A percentile compares a stretch with the other conserved stretches of the same genome.
Conservation (phyloP, 306 rosid species). For the Vigna nakashimae region DNA sequence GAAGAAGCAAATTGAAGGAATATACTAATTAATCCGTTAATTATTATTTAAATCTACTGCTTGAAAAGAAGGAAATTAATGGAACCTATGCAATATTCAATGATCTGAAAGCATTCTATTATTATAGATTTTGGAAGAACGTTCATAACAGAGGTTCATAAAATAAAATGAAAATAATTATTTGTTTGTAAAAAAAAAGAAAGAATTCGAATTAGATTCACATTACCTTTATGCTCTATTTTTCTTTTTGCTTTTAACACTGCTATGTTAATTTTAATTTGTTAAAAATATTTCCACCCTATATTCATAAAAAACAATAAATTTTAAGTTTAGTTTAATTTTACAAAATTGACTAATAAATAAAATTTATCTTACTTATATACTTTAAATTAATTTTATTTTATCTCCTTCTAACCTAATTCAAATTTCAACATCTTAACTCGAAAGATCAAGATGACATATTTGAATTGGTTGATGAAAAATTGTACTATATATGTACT, state of each 20-base stretch:
- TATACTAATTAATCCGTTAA: background rate
- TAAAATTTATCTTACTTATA: too few species aligned
- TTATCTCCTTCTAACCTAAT: too few species aligned
- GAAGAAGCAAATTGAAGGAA: background rate
- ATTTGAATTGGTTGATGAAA: background rate
- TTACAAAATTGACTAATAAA: too few species aligned
- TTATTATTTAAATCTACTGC: too few species aligned
- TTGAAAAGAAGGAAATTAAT: too few species aligned
- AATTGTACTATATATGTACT: too few species aligned
- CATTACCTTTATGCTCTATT: background rate
- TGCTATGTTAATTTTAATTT: background rate
- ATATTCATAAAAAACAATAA: too few species aligned
- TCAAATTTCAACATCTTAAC: background rate
- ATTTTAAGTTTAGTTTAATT: too few species aligned
- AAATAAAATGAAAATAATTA: background rate
- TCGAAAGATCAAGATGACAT: background rate
- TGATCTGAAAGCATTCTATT: background rate
- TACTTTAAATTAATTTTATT: too few species aligned
- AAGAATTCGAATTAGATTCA: conserved; percentile 2
- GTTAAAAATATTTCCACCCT: background rate
- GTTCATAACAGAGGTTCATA: background rate
- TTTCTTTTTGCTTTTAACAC: background rate
- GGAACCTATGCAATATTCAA: background rate
- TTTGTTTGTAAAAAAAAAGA: background rate
- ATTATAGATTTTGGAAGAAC: too few species aligned